Evolutionary conservation across 306 rosid genomes (phyloP).

Genomic region (Senna siamea): DNA sequence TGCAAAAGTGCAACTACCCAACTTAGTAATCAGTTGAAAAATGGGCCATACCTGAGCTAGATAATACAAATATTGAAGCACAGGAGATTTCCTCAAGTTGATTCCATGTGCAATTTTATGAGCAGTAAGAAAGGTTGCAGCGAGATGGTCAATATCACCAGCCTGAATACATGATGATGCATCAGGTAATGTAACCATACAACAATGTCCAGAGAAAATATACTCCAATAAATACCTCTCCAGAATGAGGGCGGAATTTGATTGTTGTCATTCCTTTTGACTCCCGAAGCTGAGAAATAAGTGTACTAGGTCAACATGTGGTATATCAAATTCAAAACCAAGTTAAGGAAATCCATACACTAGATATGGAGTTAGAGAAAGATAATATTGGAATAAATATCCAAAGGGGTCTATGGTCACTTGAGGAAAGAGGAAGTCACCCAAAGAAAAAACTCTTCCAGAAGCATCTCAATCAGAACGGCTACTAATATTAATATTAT

Average conservation of each 20-base stretch:
- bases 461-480: neutral
- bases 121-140: constrained; percentile 86
- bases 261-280: constrained; percentile 82
- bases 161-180: constrained; percentile 57
- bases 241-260: constrained; percentile 87
- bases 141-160: constrained; percentile 98
- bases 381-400: constrained; percentile 3
- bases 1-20: constrained; percentile 9
- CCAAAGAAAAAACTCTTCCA: too few relatives aligned
- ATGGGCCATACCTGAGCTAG: constrained; percentile 64
- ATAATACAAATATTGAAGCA: constrained; percentile 90
- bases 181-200: constrained; percentile 17
- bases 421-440: neutral
- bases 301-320: constrained; percentile 36
- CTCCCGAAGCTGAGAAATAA: constrained; percentile 77
- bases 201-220: constrained; percentile 27
- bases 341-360: constrained; percentile 8
- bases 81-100: constrained; percentile 93
- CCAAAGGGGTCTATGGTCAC: neutral
- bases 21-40: constrained; percentile 27
- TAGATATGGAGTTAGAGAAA: constrained; percentile 13
- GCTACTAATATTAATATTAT: neutral
- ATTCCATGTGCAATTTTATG: constrained; percentile 95
- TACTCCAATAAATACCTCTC: constrained; percentile 60
- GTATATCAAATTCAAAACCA: neutral